Base-by-base conservation (phyloP, 2,329 filamentous ascomycete genomes). In the Xylaria sp. region DNA sequence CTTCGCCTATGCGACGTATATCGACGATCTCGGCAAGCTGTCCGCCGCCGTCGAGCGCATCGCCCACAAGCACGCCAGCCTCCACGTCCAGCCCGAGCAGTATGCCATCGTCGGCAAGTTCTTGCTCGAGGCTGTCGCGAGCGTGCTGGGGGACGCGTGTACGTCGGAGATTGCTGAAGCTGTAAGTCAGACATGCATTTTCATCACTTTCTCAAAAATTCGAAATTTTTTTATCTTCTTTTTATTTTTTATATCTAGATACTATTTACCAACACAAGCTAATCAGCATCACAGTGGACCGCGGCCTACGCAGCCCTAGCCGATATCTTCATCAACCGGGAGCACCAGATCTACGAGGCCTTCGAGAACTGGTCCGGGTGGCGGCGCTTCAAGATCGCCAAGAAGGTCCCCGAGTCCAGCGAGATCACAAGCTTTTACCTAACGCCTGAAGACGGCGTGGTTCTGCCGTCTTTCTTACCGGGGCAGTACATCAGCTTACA, bases 401-500 rank as follows among this genome's bases (percentile, higher is more conserved):
- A 81, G 58, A 91, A 89, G 75, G 81, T 88, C 61, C 75, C 78
- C 38, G 90, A 92, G 73, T 85, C 84, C 8, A 73, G 77, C 9
- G 83, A 75, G 50, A 84, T 93, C 67, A 87, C 85, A 14, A 90
- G 85, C 57, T 90, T 93, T 76, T 90, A 92, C 76, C 83, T 93
- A 11, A 81, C 82, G 63, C 89, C 90, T 0, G 80, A 83, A 21
- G 89, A 92, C 66, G 82, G 80, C 47, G 69, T 67, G 46, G 70
- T 75, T 1, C 79, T 94, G 12, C 89, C 89, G 0, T 49, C 67
- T 0, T 94, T 85, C 78, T 79, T 83, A 43, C 89, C 91, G 0
- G 91, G 91, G 37, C 90, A 93, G 76, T 94, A 92, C 72, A 83
- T 92, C 71, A 89, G 86, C 43, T 75, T 93, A 55, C 85, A 85